These are phyloP conservation scores for Echium plantagineum DNA, from an alignment of 257 asterid genomes.

Conservation along the genomic window DNA sequence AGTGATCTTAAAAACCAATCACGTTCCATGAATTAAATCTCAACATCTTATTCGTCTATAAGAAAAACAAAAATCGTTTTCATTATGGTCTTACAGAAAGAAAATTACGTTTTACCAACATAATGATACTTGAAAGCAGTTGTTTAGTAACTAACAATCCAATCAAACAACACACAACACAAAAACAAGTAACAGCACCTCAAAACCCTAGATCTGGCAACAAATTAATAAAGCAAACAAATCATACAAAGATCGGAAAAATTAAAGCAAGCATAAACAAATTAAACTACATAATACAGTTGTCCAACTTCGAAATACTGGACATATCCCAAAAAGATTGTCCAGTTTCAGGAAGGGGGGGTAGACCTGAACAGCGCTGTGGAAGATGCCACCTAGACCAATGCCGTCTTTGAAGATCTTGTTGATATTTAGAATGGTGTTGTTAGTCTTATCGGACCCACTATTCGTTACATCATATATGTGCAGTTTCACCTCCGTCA, in stretches of 20 bases:
- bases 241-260: not conserved
- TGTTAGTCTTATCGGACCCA: conserved; percentile 80
- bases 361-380: conserved; percentile 90
- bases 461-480: conserved; percentile 93
- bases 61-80: too few species aligned
- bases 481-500: conserved; percentile 78
- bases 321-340: too few species aligned
- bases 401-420: conserved; percentile 95
- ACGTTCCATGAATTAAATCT: too few species aligned
- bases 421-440: conserved; percentile 87
- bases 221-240: not conserved
- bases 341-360: not conserved
- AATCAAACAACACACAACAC: not conserved
- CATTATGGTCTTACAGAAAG: too few species aligned
- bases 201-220: conserved; percentile 26
- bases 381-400: conserved; percentile 97
- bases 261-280: not conserved
- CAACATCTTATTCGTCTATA: too few species aligned
- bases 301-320: too few species aligned
- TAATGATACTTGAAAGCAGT: too few species aligned
- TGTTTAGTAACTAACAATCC: too few species aligned
- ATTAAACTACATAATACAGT: not conserved
- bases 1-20: too few species aligned
- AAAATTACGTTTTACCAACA: too few species aligned
- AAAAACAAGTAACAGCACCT: conserved; percentile 3